A percentile compares a stretch with the other conserved stretches of the same genome.
phyloP scores from a whole-genome alignment of 768 basidiomycete genomes.

The Trametes elegans region DNA sequence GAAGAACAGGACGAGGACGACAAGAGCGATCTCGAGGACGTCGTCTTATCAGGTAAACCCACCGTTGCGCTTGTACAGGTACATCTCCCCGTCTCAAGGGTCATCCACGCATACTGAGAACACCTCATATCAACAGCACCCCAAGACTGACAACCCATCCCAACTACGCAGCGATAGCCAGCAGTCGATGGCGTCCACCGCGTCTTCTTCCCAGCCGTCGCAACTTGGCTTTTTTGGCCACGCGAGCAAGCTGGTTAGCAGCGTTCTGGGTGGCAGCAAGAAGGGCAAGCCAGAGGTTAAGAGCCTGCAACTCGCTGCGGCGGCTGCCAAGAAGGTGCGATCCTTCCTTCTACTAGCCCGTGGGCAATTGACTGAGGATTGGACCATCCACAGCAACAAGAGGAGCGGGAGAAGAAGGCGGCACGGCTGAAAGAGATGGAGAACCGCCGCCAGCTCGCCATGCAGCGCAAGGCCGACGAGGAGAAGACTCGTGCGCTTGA shows the following conservation, averaged over 20 bases:
- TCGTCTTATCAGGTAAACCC: constrained; percentile 38
- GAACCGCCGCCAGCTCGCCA: constrained; percentile 64
- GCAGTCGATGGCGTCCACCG: constrained; percentile 48
- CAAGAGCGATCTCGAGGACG: constrained; percentile 39
- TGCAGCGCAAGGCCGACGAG: constrained; percentile 77
- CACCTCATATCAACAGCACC: neutral
- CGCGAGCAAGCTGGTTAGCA: constrained; percentile 67
- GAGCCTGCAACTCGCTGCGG: constrained; percentile 77
- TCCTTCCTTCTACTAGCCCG: neutral
- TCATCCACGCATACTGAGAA: neutral
- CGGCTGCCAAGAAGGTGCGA: constrained; percentile 85
- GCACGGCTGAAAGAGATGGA: constrained; percentile 80
- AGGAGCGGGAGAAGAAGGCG: constrained; percentile 78
- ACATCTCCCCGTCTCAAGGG: neutral
- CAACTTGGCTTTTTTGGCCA: constrained; percentile 66
- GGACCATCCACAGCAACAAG: constrained; percentile 67
- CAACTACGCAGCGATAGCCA: constrained; percentile 48
- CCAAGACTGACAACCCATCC: constrained; percentile 25
- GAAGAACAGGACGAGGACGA: constrained; percentile 33
- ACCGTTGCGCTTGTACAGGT: constrained; percentile 36
- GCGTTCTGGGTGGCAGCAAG: constrained; percentile 64
- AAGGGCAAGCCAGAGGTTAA: constrained; percentile 74
- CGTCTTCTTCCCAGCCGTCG: constrained; percentile 34
- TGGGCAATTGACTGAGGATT: neutral
- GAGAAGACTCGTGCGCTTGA: constrained; percentile 62